A percentile compares a stretch with the other conserved stretches of the same genome.
These are phyloP conservation scores for Aspergillus sp. DNA, from an alignment of 2,329 filamentous ascomycete genomes.

Conservation along the genomic window DNA sequence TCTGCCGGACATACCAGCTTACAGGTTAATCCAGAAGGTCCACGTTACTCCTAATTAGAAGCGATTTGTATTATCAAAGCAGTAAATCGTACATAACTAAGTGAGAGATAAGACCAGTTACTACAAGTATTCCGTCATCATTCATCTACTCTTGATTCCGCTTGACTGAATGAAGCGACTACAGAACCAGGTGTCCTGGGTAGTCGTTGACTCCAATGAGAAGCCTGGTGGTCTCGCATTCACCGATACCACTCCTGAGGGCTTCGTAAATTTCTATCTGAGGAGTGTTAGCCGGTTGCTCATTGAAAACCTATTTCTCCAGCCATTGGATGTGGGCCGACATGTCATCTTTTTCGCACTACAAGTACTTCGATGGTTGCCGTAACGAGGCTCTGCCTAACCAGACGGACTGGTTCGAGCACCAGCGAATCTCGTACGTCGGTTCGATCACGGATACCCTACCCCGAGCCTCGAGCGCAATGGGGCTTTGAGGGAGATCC, in stretches of 20 bases:
- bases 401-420: slow-evolving; percentile 89
- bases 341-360: slow-evolving; percentile 99
- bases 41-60: no score
- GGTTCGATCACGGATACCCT: slow-evolving; percentile 89
- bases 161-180: no score
- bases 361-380: slow-evolving; percentile 99
- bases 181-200: slow-evolving; percentile 84
- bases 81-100: no score
- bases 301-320: slow-evolving; percentile 10
- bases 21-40: no score
- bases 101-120: no score
- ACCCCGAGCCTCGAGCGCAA: slow-evolving; percentile 89
- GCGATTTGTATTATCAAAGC: no score
- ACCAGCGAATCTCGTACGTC: slow-evolving; percentile 98
- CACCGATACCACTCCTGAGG: slow-evolving; percentile 88
- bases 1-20: no score
- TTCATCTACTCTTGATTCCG: no score
- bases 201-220: slow-evolving; percentile 87
- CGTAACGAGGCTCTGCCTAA: slow-evolving; percentile 93
- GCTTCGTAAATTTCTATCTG: slow-evolving; percentile 68
- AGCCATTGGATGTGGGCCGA: slow-evolving; percentile 97
- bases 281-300: slow-evolving; percentile 1
- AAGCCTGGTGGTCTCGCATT: slow-evolving; percentile 91
- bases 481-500: slow-evolving; percentile 80
- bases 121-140: no score